Percentiles rank a stretch among this genome's conserved stretches.
Evolutionary conservation across 169 alveolate genomes (phyloP).

Genomic region (Eimeria necatrix): DNA sequence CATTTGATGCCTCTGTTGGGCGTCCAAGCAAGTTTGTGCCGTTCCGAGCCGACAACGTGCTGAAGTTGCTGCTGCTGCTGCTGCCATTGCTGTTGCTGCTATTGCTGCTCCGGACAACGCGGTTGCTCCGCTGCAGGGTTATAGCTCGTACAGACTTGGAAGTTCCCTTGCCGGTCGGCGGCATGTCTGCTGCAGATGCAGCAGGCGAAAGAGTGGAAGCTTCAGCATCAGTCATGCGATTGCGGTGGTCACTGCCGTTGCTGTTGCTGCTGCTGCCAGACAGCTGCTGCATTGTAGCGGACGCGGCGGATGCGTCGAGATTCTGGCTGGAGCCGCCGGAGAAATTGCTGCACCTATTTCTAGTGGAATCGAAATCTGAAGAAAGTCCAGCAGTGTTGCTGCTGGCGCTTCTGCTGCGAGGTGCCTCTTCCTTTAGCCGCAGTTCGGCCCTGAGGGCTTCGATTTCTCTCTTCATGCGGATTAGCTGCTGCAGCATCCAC

Average conservation of each 20-base stretch:
- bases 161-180: background rate
- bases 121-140: background rate
- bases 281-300: background rate
- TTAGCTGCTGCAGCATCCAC: background rate
- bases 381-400: background rate
- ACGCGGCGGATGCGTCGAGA: background rate
- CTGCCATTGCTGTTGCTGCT: background rate
- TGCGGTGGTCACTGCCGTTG: background rate
- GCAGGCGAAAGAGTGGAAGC: background rate
- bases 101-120: background rate
- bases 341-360: background rate
- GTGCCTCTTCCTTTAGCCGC: background rate
- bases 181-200: background rate
- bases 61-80: background rate
- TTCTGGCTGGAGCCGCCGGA: background rate
- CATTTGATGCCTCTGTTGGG: background rate
- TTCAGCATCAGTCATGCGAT: background rate
- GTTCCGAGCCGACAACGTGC: background rate
- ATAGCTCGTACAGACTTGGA: background rate
- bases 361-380: background rate
- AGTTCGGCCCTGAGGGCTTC: slow-evolving; percentile 7
- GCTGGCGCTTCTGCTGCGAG: slow-evolving; percentile 9
- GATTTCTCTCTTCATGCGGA: slow-evolving; percentile 4
- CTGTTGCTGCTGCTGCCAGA: slow-evolving; percentile 9
- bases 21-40: background rate